Evolutionary conservation across 148 eudicot genomes (phyloP).

Genomic region (Euryodendron excelsum): DNA sequence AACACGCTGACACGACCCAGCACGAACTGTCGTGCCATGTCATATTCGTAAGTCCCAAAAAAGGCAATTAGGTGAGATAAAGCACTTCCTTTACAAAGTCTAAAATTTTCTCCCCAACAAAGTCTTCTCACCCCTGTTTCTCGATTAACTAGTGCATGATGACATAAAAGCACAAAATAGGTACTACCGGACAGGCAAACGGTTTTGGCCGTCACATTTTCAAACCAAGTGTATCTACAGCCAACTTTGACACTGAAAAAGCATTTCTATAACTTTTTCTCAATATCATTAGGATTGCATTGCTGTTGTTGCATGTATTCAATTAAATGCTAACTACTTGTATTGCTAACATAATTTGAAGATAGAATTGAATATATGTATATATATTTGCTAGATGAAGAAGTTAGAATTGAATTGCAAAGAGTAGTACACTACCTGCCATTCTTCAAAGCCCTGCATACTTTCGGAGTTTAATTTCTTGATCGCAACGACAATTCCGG

Average conservation of each 20-base stretch:
- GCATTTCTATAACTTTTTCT: background rate
- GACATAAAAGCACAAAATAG: background rate
- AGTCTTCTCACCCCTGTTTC: no score
- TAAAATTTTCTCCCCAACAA: no score
- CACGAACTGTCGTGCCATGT: no score
- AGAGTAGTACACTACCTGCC: constrained; percentile 41
- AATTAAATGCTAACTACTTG: background rate
- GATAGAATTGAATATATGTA: no score
- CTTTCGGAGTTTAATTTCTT: constrained; percentile 73
- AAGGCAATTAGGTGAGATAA: no score
- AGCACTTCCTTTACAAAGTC: no score
- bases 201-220: background rate
- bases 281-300: background rate
- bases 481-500: constrained; percentile 69
- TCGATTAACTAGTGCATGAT: background rate
- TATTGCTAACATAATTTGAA: background rate
- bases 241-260: background rate
- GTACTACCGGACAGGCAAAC: no score
- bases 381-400: no score
- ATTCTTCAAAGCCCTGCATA: constrained; percentile 69
- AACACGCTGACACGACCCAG: no score
- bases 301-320: no score
- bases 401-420: background rate
- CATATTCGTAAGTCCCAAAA: no score
- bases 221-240: background rate